These are phyloP conservation scores for Populus deltoides DNA, from an alignment of 345 rosid genomes.

Conservation along the genomic window DNA sequence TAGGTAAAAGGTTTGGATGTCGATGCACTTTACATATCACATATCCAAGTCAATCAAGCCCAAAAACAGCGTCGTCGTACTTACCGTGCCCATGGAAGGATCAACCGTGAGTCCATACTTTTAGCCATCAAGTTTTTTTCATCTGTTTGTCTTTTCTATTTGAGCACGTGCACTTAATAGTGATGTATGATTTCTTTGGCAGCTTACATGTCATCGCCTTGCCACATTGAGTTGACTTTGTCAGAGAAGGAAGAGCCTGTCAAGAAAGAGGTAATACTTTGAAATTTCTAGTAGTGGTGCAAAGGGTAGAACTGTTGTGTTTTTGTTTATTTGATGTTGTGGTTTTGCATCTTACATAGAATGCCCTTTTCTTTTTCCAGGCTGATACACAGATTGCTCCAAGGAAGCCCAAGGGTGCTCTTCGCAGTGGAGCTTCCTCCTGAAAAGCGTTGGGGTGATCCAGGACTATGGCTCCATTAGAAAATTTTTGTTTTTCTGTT, in stretches of 20 bases:
- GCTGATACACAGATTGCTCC: conserved; percentile 60
- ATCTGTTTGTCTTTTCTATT: neutral
- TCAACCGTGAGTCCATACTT: conserved; percentile 50
- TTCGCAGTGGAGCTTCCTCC: conserved; percentile 28
- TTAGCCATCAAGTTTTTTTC: neutral
- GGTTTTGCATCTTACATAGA: neutral
- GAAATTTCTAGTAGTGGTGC: neutral
- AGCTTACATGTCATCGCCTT: conserved; percentile 80
- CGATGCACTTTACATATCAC: conserved; percentile 60
- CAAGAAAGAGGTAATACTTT: conserved; percentile 50
- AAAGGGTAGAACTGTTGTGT: neutral
- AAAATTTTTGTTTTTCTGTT: neutral
- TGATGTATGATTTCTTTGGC: conserved; percentile 15
- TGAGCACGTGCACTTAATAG: neutral
- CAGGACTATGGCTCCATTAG: neutral
- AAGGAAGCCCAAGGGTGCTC: conserved; percentile 33
- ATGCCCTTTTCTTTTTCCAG: conserved; percentile 25
- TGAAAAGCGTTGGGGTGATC: conserved; percentile 2
- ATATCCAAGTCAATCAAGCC: conserved; percentile 80
- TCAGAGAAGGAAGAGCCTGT: conserved; percentile 73
- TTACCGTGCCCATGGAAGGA: conserved; percentile 77
- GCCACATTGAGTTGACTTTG: conserved; percentile 63
- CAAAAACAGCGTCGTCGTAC: conserved; percentile 72
- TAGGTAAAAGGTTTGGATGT: conserved; percentile 80
- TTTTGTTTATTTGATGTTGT: neutral